Evolutionary conservation across 2,329 filamentous ascomycete species (phyloP).

Genomic region (Phyllosticta citriasiana): DNA sequence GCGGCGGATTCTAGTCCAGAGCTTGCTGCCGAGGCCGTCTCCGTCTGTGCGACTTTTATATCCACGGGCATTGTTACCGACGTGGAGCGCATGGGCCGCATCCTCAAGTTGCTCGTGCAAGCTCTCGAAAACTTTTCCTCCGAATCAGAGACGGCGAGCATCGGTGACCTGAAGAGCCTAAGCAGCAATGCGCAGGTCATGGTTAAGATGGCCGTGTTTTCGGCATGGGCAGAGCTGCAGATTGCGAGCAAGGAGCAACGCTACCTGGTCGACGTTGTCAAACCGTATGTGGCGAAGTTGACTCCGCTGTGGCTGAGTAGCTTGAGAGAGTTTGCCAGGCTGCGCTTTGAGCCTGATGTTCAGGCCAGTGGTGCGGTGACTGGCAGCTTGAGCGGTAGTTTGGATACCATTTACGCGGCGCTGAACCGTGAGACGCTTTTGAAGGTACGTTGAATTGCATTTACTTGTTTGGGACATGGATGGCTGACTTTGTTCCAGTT

Average conservation of each 20-base stretch:
- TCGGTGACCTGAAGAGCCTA: constrained; percentile 84
- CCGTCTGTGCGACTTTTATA: constrained; percentile 96
- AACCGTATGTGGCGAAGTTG: constrained; percentile 78
- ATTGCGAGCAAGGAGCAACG: constrained; percentile 87
- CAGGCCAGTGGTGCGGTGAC: constrained; percentile 72
- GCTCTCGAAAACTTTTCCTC: constrained; percentile 86
- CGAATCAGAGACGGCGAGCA: constrained; percentile 72
- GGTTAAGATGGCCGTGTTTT: constrained; percentile 96
- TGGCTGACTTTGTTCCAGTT: constrained; percentile 43
- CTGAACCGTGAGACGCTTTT: constrained; percentile 88
- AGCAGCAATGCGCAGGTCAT: constrained; percentile 96
- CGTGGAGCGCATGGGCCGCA: constrained; percentile 96
- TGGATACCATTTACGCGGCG: constrained; percentile 91
- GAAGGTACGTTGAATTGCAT: constrained; percentile 35
- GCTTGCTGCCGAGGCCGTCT: constrained; percentile 88
- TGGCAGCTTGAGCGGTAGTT: constrained; percentile 68
- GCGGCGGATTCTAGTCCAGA: constrained; percentile 93
- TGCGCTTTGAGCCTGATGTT: constrained; percentile 94
- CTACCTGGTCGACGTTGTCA: constrained; percentile 79
- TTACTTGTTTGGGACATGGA: not conserved
- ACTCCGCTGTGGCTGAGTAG: constrained; percentile 93
- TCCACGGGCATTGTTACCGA: constrained; percentile 95
- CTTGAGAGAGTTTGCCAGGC: constrained; percentile 80
- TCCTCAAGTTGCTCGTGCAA: constrained; percentile 83
- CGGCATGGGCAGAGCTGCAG: constrained; percentile 93